Evolutionary conservation across 352 stramenopile genomes (phyloP).

Genomic region (Pelagophyceae sp.): DNA sequence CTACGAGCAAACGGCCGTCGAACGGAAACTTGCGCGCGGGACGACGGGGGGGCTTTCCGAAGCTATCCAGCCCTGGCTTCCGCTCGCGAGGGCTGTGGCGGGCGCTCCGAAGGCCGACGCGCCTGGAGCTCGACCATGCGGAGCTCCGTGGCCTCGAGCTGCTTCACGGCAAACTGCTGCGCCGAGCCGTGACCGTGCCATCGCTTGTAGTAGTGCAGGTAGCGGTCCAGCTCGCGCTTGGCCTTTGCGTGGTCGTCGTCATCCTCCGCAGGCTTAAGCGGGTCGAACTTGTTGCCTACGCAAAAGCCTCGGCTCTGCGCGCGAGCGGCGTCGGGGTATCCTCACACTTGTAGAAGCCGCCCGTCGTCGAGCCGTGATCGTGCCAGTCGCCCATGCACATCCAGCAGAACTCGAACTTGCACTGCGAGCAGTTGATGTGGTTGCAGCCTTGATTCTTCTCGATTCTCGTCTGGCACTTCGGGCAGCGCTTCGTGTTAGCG

Average conservation of each 20-base stretch:
- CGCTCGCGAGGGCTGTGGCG: too few relatives aligned
- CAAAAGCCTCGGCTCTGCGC: too few relatives aligned
- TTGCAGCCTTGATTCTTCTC: slow-evolving; percentile 99
- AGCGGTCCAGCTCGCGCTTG: slow-evolving; percentile 93
- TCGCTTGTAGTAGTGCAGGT: slow-evolving; percentile 98
- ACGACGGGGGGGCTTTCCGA: too few relatives aligned
- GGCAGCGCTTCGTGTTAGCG: slow-evolving; percentile 98
- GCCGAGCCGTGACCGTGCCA: slow-evolving; percentile 90
- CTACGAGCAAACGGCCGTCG: too few relatives aligned
- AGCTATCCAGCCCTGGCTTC: too few relatives aligned
- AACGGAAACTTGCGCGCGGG: too few relatives aligned
- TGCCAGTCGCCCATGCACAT: slow-evolving; percentile 41
- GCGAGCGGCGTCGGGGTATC: too few relatives aligned
- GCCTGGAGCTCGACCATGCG: slow-evolving; percentile 90
- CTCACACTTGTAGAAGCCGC: slow-evolving; percentile 98
- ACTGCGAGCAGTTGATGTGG: slow-evolving; percentile 91
- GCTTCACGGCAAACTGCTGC: slow-evolving; percentile 90
- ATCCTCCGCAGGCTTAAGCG: slow-evolving; percentile 28
- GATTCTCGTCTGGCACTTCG: slow-evolving; percentile 94
- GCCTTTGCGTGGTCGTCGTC: slow-evolving; percentile 76
- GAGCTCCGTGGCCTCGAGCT: slow-evolving; percentile 83
- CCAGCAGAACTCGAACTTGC: slow-evolving; percentile 96
- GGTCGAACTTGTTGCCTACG: slow-evolving; percentile 94
- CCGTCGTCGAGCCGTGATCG: slow-evolving; percentile 28
- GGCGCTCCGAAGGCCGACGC: too few relatives aligned